phyloP scores from a whole-genome alignment of 306 rosid genomes.

The Canavalia ensiformis region DNA sequence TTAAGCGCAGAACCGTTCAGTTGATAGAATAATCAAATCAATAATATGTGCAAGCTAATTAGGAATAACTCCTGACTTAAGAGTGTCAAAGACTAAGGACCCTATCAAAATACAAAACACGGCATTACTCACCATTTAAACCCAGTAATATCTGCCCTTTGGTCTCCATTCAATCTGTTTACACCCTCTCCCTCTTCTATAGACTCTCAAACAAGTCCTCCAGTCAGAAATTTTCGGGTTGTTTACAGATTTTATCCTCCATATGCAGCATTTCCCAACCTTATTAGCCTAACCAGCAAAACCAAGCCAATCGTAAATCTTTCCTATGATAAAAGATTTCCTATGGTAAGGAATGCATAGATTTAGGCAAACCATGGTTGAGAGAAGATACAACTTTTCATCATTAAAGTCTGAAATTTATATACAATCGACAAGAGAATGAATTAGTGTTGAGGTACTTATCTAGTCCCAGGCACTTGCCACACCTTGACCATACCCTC shows the following conservation, averaged over 20 bases:
- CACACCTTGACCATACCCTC: constrained; percentile 64
- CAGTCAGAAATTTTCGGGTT: constrained; percentile 42
- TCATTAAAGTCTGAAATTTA: constrained; percentile 54
- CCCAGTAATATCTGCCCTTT: constrained; percentile 12
- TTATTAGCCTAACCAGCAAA: constrained; percentile 47
- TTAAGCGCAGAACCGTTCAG: not conserved
- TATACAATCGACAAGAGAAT: constrained; percentile 55
- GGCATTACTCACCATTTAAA: constrained; percentile 29
- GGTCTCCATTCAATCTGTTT: constrained; percentile 46
- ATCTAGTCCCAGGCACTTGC: constrained; percentile 88
- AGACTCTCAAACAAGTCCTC: constrained; percentile 23
- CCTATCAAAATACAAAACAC: constrained; percentile 40
- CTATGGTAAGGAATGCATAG: constrained; percentile 39
- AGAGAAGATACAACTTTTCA: constrained; percentile 45
- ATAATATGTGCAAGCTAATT: constrained; percentile 46
- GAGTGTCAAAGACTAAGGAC: constrained; percentile 30
- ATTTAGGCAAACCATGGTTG: constrained; percentile 48
- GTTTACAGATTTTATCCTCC: constrained; percentile 43
- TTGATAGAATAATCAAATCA: constrained; percentile 41
- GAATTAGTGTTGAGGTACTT: constrained; percentile 46
- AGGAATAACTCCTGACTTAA: constrained; percentile 14
- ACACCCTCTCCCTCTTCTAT: constrained; percentile 37
- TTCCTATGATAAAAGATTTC: constrained; percentile 42
- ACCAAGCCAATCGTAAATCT: constrained; percentile 42
- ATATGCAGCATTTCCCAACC: constrained; percentile 46